These are phyloP conservation scores for Verticillium albo-atrum DNA, from an alignment of 2,329 filamentous ascomycete species.

Conservation along the genomic window DNA sequence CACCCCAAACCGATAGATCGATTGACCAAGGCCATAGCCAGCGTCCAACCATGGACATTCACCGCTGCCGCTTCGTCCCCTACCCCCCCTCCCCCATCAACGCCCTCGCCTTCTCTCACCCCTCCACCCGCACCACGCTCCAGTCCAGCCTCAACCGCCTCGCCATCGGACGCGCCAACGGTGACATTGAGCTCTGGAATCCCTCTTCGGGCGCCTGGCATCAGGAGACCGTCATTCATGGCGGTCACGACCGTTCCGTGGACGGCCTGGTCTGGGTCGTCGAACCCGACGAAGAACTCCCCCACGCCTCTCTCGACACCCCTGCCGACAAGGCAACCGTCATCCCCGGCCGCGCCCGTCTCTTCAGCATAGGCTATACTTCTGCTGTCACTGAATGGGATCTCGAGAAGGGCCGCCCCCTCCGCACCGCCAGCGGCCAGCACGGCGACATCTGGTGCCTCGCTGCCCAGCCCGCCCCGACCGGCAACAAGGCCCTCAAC, in stretches of 20 bases:
- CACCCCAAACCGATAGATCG: not conserved
- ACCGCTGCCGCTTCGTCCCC: constrained; percentile 92
- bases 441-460: constrained; percentile 98
- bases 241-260: constrained; percentile 79
- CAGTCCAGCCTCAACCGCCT: constrained; percentile 61
- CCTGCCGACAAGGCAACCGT: not conserved
- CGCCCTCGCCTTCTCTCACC: constrained; percentile 87
- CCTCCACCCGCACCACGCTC: constrained; percentile 42
- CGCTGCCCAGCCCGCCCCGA: constrained; percentile 66
- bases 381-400: constrained; percentile 95
- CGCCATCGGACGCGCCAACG: constrained; percentile 87
- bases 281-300: constrained; percentile 67
- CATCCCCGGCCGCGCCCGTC: constrained; percentile 52
- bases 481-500: constrained; percentile 45
- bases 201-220: constrained; percentile 77
- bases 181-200: constrained; percentile 98
- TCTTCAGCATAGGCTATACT: constrained; percentile 96
- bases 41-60: constrained; percentile 72
- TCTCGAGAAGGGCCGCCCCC: constrained; percentile 70
- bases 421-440: constrained; percentile 82
- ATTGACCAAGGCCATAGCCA: not conserved
- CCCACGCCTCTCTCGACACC: not conserved
- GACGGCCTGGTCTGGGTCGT: constrained; percentile 91
- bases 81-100: constrained; percentile 92
- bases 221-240: constrained; percentile 81